Evolutionary conservation across 2,329 filamentous ascomycete species (phyloP).

Genomic region (Meredithiella fracta): DNA sequence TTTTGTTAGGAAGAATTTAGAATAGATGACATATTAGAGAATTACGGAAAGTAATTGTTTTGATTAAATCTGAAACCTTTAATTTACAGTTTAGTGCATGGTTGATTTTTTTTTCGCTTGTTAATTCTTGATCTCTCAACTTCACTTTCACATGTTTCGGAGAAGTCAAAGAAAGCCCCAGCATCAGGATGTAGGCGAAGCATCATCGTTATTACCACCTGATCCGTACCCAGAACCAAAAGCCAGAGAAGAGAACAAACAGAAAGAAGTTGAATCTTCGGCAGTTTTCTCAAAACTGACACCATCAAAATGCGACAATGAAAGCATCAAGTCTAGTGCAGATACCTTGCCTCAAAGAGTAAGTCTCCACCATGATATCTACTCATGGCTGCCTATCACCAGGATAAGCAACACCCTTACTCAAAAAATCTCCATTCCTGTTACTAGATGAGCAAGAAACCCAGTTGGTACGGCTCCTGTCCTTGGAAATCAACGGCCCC

Average conservation of each 20-base stretch:
- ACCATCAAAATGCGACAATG: neutral
- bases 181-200: neutral
- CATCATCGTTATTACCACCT: slow-evolving; percentile 3
- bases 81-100: neutral
- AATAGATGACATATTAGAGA: neutral
- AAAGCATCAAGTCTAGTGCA: neutral
- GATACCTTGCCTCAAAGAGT: slow-evolving; percentile 1
- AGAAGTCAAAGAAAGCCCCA: neutral
- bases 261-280: neutral
- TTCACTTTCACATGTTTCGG: slow-evolving; percentile 2
- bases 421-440: neutral
- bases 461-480: slow-evolving; percentile 50
- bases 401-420: neutral
- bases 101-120: neutral
- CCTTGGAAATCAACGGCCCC: slow-evolving; percentile 43
- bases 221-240: neutral
- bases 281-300: neutral
- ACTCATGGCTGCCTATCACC: neutral
- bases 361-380: neutral
- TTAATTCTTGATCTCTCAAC: neutral
- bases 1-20: neutral
- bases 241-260: neutral
- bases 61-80: no score
- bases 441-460: slow-evolving; percentile 32
- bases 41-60: neutral